Evolutionary conservation across 345 rosid genomes (phyloP), one percentile per base, ranked within the genome.

Genomic region (Acer negundo): DNA sequence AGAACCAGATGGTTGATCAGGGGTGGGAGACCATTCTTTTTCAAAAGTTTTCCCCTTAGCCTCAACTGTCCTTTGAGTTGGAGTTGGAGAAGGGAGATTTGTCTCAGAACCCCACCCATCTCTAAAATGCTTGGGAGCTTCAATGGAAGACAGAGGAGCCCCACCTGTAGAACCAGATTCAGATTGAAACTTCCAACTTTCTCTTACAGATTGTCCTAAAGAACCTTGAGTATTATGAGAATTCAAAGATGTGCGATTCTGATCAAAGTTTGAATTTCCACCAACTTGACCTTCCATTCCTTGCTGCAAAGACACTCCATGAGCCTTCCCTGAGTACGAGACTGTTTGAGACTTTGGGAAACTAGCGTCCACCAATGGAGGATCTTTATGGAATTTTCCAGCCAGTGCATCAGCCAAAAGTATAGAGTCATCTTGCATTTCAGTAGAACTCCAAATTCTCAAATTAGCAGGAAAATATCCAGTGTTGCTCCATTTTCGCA

Each of bases 1-100:
- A 81, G 90, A 68, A 79, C 80, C 81, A 55, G 86, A 79, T 61
- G 85, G 80, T 81, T 85, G 87, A 61, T 24, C 70, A 65, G 84
- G 84, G 22, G 89, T 88, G 46, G 96, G 90, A 15, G 97, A 90
- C 98, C 93, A 88, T 79, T 84, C 85, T 72, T 84, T 90, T 86
- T 90, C 93, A 77, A 80, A 82, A 8, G 38, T 79, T 78, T 81
- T 87, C 51, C 79, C 88, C 81, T 75, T 91, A 16, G 67, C 72
- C 62, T 83, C 89, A 59, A 67, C 75, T 9, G 83, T 66, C 67
- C 85, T 79, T 85, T 84, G 97, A 77, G 85, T 86, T 6, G 99
- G 99, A 77, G 99, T 92, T 64, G 98, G 97, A 58, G 99, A 96
- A 24, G 94, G 99, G 77, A 96, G 97, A 80, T 88, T 91, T 59